Evolutionary conservation across 2,329 filamentous ascomycete genomes (phyloP).

Genomic region (Colletotrichum sublineola): DNA sequence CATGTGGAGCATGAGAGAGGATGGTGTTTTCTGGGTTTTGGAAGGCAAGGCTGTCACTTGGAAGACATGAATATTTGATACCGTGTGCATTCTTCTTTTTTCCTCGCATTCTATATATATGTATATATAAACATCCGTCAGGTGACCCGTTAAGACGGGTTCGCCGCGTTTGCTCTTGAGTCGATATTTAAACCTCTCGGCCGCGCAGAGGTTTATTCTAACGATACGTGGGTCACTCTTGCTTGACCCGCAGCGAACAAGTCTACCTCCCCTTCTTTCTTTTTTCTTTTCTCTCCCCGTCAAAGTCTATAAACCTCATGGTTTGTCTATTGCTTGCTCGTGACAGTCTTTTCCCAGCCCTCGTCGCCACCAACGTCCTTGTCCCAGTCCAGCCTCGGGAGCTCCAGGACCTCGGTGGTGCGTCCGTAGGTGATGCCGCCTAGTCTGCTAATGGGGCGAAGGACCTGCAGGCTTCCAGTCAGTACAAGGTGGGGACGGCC

Average conservation of each 20-base stretch:
- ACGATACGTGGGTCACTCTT: background rate
- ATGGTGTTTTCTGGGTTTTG: slow-evolving; percentile 14
- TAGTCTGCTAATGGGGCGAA: slow-evolving; percentile 81
- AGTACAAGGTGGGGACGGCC: background rate
- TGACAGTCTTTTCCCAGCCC: slow-evolving; percentile 68
- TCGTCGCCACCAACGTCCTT: slow-evolving; percentile 66
- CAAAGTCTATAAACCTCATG: background rate
- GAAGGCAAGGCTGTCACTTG: background rate
- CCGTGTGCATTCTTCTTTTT: background rate
- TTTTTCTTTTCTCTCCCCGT: background rate
- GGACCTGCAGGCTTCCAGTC: slow-evolving; percentile 59
- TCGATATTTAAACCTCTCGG: background rate
- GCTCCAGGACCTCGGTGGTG: slow-evolving; percentile 76
- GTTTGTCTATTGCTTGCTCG: slow-evolving; percentile 53
- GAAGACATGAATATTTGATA: slow-evolving; percentile 14
- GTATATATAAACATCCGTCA: slow-evolving; percentile 25
- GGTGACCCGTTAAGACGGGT: background rate
- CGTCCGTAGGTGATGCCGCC: slow-evolving; percentile 90
- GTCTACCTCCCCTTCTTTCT: background rate
- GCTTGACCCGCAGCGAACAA: background rate
- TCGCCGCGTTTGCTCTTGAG: slow-evolving; percentile 12
- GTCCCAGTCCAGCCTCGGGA: slow-evolving; percentile 73
- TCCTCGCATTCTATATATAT: background rate
- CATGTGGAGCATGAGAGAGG: background rate
- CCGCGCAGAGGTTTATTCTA: background rate